These are phyloP conservation scores for Chlorella sp. DNA, from an alignment of 139 green algal species.

Conservation along the genomic window DNA sequence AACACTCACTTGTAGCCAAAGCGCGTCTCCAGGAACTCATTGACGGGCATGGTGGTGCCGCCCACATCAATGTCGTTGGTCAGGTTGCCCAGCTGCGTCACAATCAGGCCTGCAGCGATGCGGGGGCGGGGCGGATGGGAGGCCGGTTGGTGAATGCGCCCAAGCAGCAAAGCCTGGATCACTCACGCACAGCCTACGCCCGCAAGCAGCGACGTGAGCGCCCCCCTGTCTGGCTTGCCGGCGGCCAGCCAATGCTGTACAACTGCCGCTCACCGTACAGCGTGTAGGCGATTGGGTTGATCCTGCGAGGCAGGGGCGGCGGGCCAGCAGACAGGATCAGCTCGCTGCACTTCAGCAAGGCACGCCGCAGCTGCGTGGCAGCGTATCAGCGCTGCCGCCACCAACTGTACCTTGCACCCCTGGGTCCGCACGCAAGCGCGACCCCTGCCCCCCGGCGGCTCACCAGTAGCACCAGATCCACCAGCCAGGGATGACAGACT, in stretches of 20 bases:
- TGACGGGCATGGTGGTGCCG: constrained; percentile 19
- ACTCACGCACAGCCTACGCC: too few species aligned
- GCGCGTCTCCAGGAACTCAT: constrained; percentile 42
- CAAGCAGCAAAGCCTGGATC: too few species aligned
- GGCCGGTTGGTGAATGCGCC: too few species aligned
- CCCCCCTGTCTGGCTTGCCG: too few species aligned
- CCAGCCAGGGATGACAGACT: constrained; percentile 43
- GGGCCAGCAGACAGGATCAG: neutral
- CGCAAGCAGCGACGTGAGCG: too few species aligned
- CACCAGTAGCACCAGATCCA: constrained; percentile 57
- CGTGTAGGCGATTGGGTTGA: constrained; percentile 42
- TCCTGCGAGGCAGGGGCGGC: neutral
- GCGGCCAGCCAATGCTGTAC: too few species aligned
- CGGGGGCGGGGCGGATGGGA: too few species aligned
- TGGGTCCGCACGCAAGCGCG: neutral
- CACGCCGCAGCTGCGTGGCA: too few species aligned
- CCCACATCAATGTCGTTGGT: constrained; percentile 1
- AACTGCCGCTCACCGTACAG: constrained; percentile 36
- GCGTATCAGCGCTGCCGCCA: too few species aligned
- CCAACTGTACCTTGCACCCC: too few species aligned
- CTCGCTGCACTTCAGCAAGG: neutral
- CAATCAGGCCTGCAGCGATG: constrained; percentile 22
- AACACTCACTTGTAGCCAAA: constrained; percentile 50
- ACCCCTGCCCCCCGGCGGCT: neutral
- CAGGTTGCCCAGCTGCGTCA: constrained; percentile 46